These are phyloP conservation scores for Quercus wislizeni DNA, from an alignment of 306 rosid genomes.

Conservation along the genomic window DNA sequence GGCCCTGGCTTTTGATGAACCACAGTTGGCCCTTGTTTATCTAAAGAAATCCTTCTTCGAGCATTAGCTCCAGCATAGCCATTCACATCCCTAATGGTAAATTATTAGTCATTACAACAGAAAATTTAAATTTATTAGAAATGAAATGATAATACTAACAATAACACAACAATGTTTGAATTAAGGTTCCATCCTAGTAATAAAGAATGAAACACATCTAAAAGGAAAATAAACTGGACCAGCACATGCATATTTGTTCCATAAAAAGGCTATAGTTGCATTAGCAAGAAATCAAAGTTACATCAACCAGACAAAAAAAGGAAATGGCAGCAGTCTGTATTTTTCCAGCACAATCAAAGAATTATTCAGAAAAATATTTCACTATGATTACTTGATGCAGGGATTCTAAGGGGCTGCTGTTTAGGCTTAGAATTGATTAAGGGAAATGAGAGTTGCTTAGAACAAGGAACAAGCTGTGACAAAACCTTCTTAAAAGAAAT, in stretches of 20 bases:
- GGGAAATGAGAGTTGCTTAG: too few species aligned
- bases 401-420: too few species aligned
- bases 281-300: background rate
- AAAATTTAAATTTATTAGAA: background rate
- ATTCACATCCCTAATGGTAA: slow-evolving; percentile 46
- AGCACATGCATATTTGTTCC: background rate
- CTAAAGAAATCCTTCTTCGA: slow-evolving; percentile 71
- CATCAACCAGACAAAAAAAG: background rate
- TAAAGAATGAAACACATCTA: background rate
- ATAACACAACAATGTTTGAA: slow-evolving; percentile 13
- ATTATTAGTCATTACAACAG: slow-evolving; percentile 16
- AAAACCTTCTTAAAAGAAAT: too few species aligned
- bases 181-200: background rate
- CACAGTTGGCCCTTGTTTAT: slow-evolving; percentile 72
- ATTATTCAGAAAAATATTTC: too few species aligned
- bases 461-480: too few species aligned
- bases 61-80: slow-evolving; percentile 71
- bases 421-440: too few species aligned
- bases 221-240: slow-evolving; percentile 5
- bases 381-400: too few species aligned
- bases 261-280: background rate
- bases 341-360: too few species aligned
- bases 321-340: background rate
- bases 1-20: slow-evolving; percentile 98
- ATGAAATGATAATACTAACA: background rate